Percentiles rank a stretch among this genome's conserved stretches.
phyloP scores from a whole-genome alignment of 768 basidiomycete genomes.

The Trichaptum fuscoviolaceum region DNA sequence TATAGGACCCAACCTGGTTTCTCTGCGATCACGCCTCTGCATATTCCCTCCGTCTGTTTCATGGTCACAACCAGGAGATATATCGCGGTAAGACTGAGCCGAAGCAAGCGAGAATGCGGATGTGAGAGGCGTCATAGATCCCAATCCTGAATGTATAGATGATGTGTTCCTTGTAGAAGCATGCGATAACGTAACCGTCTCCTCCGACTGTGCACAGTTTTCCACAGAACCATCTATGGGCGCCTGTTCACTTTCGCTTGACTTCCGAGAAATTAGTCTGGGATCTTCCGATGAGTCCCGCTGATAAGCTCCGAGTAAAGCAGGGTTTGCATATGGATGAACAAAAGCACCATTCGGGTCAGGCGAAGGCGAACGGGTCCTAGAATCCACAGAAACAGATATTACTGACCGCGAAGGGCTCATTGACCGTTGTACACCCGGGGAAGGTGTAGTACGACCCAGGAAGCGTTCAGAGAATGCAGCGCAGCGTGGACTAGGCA shows the following conservation, averaged over 20 bases:
- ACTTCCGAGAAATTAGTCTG: background rate
- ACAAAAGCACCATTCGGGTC: slow-evolving; percentile 30
- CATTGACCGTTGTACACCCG: slow-evolving; percentile 16
- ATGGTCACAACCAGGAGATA: background rate
- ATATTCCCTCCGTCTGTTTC: background rate
- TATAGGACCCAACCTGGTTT: slow-evolving; percentile 1
- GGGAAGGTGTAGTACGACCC: slow-evolving; percentile 10
- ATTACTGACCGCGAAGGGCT: slow-evolving; percentile 10
- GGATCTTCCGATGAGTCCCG: background rate
- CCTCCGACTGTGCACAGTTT: background rate
- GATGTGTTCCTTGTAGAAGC: background rate
- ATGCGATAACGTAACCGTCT: background rate
- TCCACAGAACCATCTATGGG: background rate
- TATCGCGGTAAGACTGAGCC: background rate
- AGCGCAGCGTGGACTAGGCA: slow-evolving; percentile 19
- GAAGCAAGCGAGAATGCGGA: background rate
- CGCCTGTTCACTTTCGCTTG: slow-evolving; percentile 1
- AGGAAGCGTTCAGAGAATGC: slow-evolving; percentile 17
- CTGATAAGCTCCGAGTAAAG: slow-evolving; percentile 34
- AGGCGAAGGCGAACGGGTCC: slow-evolving; percentile 18
- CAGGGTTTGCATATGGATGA: slow-evolving; percentile 82
- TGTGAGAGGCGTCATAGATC: background rate
- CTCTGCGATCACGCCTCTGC: background rate
- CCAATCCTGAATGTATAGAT: background rate
- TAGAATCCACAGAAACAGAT: slow-evolving; percentile 7